These are phyloP conservation scores for Ceratocystis cubensis DNA, from an alignment of 2,329 filamentous ascomycete species.

Conservation along the genomic window DNA sequence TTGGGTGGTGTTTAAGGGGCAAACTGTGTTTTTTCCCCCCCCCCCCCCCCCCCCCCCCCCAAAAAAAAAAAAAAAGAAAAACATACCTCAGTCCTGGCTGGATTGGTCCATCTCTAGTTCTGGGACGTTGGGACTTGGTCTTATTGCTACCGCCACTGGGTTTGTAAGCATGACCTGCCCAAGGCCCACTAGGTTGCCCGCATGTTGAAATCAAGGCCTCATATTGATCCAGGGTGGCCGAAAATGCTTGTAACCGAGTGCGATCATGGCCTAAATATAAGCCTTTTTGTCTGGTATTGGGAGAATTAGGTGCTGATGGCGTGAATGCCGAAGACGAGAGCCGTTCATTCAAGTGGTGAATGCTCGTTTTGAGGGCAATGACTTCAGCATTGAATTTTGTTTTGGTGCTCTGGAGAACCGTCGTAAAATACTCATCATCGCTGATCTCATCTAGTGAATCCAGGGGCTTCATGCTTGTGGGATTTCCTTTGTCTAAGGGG, in stretches of 20 bases:
- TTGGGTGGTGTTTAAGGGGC: too few species aligned
- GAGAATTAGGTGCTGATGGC: not conserved
- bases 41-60: too few species aligned
- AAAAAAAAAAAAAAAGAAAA: too few species aligned
- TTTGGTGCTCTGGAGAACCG: conserved; percentile 17
- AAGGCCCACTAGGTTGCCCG: not conserved
- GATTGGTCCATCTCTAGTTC: conserved; percentile 13
- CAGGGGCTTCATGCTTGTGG: conserved; percentile 16
- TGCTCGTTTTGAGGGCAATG: conserved; percentile 19
- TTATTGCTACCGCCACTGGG: conserved; percentile 8
- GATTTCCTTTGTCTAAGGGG: not conserved
- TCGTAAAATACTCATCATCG: conserved; percentile 18
- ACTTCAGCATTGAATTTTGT: conserved; percentile 14
- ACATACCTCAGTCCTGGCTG: conserved; percentile 2
- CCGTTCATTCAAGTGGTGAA: conserved; percentile 17
- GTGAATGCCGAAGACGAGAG: conserved; percentile 3
- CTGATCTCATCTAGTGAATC: conserved; percentile 18
- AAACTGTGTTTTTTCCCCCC: too few species aligned
- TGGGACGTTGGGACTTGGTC: conserved; percentile 9
- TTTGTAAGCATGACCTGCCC: not conserved
- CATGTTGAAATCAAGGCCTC: conserved; percentile 5
- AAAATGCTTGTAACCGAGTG: not conserved
- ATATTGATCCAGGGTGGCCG: conserved; percentile 17
- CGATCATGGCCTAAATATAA: not conserved
- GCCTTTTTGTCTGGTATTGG: not conserved